A percentile compares a stretch with the other conserved stretches of the same genome.
phyloP scores from a whole-genome alignment of 768 basidiomycete species.

The Boletellus ananas region DNA sequence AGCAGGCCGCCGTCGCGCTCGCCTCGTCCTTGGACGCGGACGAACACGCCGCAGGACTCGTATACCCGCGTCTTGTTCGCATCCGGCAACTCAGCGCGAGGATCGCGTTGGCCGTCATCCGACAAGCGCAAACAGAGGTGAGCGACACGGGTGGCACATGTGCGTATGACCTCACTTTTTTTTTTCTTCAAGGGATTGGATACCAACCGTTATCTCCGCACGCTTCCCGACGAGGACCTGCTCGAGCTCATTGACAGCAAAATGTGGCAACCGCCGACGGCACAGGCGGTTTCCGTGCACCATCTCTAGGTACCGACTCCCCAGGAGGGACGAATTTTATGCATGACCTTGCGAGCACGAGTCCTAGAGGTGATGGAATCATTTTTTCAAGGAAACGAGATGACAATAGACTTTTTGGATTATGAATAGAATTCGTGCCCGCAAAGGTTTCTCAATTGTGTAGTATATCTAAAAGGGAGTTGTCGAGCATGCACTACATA shows the following conservation, averaged over 20 bases:
- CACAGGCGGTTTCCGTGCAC: not conserved
- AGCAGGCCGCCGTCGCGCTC: slow-evolving; percentile 60
- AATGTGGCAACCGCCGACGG: slow-evolving; percentile 49
- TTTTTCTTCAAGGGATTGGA: slow-evolving; percentile 36
- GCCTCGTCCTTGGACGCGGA: slow-evolving; percentile 52
- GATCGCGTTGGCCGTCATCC: slow-evolving; percentile 61
- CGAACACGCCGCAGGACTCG: slow-evolving; percentile 50
- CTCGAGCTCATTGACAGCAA: slow-evolving; percentile 49
- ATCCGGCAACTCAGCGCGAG: slow-evolving; percentile 63
- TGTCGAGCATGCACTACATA: no score
- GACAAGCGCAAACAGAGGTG: slow-evolving; percentile 62
- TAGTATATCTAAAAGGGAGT: no score
- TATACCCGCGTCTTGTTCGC: slow-evolving; percentile 67
- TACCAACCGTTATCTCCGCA: slow-evolving; percentile 44
- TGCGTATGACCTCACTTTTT: not conserved
- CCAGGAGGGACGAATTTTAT: no score
- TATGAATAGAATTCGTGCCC: no score
- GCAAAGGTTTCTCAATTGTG: no score
- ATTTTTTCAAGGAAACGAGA: no score
- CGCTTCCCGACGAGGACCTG: slow-evolving; percentile 45
- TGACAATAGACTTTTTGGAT: no score
- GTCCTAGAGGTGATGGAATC: no score
- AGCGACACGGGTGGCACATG: slow-evolving; percentile 12
- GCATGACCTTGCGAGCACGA: no score
- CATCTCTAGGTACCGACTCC: slow-evolving; percentile 13